phyloP scores from a whole-genome alignment of 768 basidiomycete species.

The Leccinellum rugosiceps region DNA sequence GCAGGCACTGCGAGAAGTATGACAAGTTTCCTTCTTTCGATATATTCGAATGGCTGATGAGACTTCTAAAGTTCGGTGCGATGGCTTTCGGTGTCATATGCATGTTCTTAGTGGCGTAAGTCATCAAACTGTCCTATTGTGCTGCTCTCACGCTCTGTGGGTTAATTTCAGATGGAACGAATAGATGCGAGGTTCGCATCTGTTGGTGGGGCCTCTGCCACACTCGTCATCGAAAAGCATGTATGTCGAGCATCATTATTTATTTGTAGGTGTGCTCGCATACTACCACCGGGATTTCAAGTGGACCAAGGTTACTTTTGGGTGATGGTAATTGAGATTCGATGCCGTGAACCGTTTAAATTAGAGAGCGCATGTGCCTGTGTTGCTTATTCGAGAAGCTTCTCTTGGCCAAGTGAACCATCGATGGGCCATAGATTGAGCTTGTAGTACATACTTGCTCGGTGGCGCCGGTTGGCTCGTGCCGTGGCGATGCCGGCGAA shows the following conservation, averaged over 20 bases:
- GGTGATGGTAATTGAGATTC: conserved; percentile 9
- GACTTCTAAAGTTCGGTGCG: conserved; percentile 68
- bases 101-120: conserved; percentile 92
- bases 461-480: conserved; percentile 10
- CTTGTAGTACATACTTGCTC: too few relatives aligned
- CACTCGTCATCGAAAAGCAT: neutral
- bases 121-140: conserved; percentile 23
- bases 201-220: conserved; percentile 2
- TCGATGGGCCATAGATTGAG: conserved; percentile 7
- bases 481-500: conserved; percentile 34
- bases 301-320: neutral
- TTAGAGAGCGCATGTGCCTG: conserved; percentile 17
- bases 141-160: conserved; percentile 17
- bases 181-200: conserved; percentile 37
- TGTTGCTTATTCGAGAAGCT: conserved; percentile 8
- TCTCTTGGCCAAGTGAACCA: neutral
- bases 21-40: conserved; percentile 6
- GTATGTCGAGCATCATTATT: neutral
- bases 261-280: conserved; percentile 8
- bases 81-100: conserved; percentile 89
- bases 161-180: conserved; percentile 68
- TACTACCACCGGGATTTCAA: neutral
- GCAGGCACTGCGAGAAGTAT: conserved; percentile 88
- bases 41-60: conserved; percentile 18
- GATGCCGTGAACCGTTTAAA: conserved; percentile 31